phyloP scores from a whole-genome alignment of 345 rosid genomes.

The Cardamine resedifolia region DNA sequence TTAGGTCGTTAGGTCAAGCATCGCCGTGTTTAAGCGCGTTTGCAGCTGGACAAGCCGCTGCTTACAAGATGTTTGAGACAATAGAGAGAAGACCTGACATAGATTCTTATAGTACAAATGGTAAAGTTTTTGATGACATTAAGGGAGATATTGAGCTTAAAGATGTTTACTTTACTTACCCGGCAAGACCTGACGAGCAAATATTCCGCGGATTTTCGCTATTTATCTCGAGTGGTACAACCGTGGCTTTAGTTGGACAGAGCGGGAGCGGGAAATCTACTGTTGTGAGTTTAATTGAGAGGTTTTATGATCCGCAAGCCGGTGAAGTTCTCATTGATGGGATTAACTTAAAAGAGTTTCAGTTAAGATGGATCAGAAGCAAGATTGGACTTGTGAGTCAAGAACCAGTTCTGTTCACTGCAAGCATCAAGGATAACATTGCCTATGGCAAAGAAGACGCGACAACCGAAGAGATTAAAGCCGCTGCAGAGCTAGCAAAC shows the following conservation, averaged over 20 bases:
- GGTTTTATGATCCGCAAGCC: conserved; percentile 44
- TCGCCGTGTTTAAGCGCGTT: conserved; percentile 49
- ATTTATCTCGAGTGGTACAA: conserved; percentile 30
- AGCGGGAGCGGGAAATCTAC: conserved; percentile 54
- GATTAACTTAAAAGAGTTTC: conserved; percentile 31
- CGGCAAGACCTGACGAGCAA: conserved; percentile 41
- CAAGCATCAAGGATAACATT: conserved; percentile 62
- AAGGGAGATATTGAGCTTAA: conserved; percentile 37
- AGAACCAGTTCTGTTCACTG: conserved; percentile 52
- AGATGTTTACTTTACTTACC: conserved; percentile 40
- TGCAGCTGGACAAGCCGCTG: neutral
- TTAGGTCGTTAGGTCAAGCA: conserved; percentile 73
- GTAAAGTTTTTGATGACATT: conserved; percentile 30
- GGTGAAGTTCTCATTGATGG: conserved; percentile 45
- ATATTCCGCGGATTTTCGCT: conserved; percentile 44
- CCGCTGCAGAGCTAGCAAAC: conserved; percentile 62
- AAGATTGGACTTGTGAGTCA: conserved; percentile 44
- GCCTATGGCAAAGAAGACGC: conserved; percentile 59
- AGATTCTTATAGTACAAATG: conserved; percentile 32
- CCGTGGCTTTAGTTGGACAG: conserved; percentile 46
- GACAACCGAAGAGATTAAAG: conserved; percentile 51
- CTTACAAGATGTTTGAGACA: conserved; percentile 40
- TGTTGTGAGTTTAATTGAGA: conserved; percentile 41
- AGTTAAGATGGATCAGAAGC: conserved; percentile 1
- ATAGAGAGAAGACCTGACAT: conserved; percentile 38